Conservation (phyloP, 768 basidiomycete species). For the Chalciporus chontae region DNA sequence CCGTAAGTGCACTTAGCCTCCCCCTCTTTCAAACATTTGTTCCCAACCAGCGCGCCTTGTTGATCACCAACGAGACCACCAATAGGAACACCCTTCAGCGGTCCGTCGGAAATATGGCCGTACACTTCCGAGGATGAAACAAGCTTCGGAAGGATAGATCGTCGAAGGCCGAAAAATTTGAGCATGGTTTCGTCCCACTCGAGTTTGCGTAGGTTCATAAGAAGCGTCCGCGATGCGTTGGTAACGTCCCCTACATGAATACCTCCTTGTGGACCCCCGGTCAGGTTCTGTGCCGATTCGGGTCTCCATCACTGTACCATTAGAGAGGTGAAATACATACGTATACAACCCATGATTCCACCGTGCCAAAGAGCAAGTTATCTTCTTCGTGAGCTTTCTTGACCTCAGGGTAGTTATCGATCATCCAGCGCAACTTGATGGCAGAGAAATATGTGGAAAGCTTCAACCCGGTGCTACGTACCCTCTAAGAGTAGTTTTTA, state of each 20-base stretch:
- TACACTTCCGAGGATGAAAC: constrained; percentile 93
- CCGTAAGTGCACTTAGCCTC: constrained; percentile 99
- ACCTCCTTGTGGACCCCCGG: constrained; percentile 67
- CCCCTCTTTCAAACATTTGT: constrained; percentile 88
- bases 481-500: too few relatives aligned
- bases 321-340: constrained; percentile 39
- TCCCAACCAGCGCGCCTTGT: constrained; percentile 93
- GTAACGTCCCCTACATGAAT: constrained; percentile 90
- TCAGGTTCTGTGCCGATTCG: constrained; percentile 57
- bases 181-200: constrained; percentile 82
- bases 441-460: constrained; percentile 98
- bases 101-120: constrained; percentile 66
- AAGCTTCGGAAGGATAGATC: constrained; percentile 77
- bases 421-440: constrained; percentile 96
- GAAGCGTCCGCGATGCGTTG: constrained; percentile 94
- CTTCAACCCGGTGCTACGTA: constrained; percentile 79
- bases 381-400: constrained; percentile 74
- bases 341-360: constrained; percentile 96
- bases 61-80: constrained; percentile 97
- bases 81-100: constrained; percentile 74
- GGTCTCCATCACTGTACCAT: background rate
- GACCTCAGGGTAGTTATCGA: constrained; percentile 79
- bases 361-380: constrained; percentile 86
- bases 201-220: constrained; percentile 79
- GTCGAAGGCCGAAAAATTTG: constrained; percentile 80